Evolutionary conservation across 768 basidiomycete genomes (phyloP).

Genomic region (Butyriboletus loyo): DNA sequence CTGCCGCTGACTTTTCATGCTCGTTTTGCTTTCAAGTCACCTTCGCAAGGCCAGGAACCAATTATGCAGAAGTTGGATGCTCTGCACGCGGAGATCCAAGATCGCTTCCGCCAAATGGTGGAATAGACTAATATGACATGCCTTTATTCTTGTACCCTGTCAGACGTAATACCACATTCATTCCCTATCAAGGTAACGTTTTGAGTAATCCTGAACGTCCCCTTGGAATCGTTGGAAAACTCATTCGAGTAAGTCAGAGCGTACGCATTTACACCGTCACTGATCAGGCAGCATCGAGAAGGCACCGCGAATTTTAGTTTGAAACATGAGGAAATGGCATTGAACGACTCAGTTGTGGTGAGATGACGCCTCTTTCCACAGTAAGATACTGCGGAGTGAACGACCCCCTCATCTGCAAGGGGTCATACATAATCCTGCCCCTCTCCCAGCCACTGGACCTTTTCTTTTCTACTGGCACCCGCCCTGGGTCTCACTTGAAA

Average conservation of each 20-base stretch:
- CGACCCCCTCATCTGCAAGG: not conserved
- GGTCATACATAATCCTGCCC: not conserved
- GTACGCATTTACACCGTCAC: not conserved
- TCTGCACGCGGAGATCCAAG: constrained; percentile 82
- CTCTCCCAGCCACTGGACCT: not conserved
- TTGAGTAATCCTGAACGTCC: not conserved
- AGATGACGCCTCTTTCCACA: not conserved
- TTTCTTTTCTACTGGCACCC: no score
- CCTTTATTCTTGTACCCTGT: constrained; percentile 18
- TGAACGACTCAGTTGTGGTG: not conserved
- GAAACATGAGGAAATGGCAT: not conserved
- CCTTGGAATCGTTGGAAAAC: not conserved
- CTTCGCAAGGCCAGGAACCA: constrained; percentile 83
- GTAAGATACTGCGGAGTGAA: constrained; percentile 7
- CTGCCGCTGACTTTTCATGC: constrained; percentile 9
- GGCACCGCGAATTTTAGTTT: no score
- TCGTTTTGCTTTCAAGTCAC: constrained; percentile 52
- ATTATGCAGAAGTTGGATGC: constrained; percentile 81
- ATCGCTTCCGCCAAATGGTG: constrained; percentile 85
- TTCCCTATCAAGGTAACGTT: not conserved
- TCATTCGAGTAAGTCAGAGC: not conserved
- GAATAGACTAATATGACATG: constrained; percentile 46
- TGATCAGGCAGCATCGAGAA: not conserved
- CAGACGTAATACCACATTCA: constrained; percentile 19
- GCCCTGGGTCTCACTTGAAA: not conserved